phyloP scores from a whole-genome alignment of 768 basidiomycete genomes.

The Boletus pseudo-olivaceus region DNA sequence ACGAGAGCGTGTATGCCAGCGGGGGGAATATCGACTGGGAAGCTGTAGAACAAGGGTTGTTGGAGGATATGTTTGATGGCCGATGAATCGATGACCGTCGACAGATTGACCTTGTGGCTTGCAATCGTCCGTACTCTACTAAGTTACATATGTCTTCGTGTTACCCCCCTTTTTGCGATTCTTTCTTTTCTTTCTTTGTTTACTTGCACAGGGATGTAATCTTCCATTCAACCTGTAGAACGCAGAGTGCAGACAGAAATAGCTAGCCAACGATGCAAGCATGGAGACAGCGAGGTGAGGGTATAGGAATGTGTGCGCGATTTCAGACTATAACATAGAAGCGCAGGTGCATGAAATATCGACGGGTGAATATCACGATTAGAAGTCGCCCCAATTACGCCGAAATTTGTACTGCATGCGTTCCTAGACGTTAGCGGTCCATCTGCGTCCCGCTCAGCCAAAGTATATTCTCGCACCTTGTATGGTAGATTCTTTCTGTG shows the following conservation, averaged over 20 bases:
- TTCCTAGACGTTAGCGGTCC: conserved; percentile 48
- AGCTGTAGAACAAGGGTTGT: conserved; percentile 74
- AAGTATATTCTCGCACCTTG: conserved; percentile 55
- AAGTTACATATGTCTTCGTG: not conserved
- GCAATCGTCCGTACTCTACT: not conserved
- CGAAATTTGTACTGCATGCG: conserved; percentile 88
- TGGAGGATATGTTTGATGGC: conserved; percentile 90
- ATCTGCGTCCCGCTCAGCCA: conserved; percentile 17
- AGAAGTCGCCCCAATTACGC: conserved; percentile 86
- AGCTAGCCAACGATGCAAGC: conserved; percentile 1
- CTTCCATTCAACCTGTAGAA: not conserved
- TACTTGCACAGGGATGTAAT: conserved; percentile 4
- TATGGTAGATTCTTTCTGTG: conserved; percentile 77
- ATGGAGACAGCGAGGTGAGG: conserved; percentile 9
- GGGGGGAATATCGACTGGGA: conserved; percentile 86
- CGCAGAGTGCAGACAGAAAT: not conserved
- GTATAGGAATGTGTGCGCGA: conserved; percentile 27
- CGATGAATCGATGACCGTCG: conserved; percentile 36
- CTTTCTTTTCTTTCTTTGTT: not conserved
- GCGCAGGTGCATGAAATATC: conserved; percentile 5
- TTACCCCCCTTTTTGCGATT: not conserved
- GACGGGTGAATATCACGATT: conserved; percentile 17
- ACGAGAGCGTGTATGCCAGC: conserved; percentile 86
- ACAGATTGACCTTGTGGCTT: not conserved
- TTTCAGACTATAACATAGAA: conserved; percentile 9